Evolutionary conservation across 495 filamentous ascomycete genomes (phyloP).

Genomic region (Margaritispora aquatica): DNA sequence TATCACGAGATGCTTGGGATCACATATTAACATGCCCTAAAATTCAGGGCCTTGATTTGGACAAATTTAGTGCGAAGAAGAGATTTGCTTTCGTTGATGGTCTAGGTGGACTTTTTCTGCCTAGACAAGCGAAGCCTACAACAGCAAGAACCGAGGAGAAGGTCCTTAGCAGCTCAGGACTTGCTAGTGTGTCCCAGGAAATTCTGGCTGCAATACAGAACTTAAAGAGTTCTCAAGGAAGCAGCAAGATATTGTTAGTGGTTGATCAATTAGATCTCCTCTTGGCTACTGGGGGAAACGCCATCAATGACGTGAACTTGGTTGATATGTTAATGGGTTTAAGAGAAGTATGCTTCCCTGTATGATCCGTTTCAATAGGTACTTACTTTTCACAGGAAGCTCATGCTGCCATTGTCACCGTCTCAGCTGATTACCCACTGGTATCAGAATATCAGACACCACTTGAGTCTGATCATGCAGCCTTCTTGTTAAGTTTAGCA

Average conservation of each 20-base stretch:
- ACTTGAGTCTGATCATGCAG: slow-evolving; percentile 62
- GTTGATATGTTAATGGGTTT: slow-evolving; percentile 40
- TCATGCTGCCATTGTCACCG: slow-evolving; percentile 51
- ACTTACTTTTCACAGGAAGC: slow-evolving; percentile 15
- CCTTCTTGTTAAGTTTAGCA: slow-evolving; percentile 61
- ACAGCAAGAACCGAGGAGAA: slow-evolving; percentile 15
- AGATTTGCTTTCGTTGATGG: slow-evolving; percentile 71
- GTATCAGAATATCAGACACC: slow-evolving; percentile 51
- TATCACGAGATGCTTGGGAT: not conserved
- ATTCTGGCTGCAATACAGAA: slow-evolving; percentile 29
- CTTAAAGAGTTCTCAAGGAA: slow-evolving; percentile 13
- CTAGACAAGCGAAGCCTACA: slow-evolving; percentile 19
- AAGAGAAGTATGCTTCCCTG: slow-evolving; percentile 42
- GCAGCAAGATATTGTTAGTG: slow-evolving; percentile 38
- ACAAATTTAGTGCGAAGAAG: slow-evolving; percentile 45
- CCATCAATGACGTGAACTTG: slow-evolving; percentile 24
- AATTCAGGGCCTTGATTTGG: slow-evolving; percentile 71
- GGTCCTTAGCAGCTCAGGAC: slow-evolving; percentile 1
- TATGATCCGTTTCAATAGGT: not conserved
- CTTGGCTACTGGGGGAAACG: slow-evolving; percentile 36
- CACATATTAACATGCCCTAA: too few species aligned
- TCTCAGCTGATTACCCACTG: slow-evolving; percentile 66
- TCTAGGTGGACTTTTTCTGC: slow-evolving; percentile 49
- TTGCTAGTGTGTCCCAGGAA: slow-evolving; percentile 22
- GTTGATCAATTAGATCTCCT: slow-evolving; percentile 52